phyloP scores from a whole-genome alignment of 1,284 basidiomycete species.

The Hemileia vastatrix region DNA sequence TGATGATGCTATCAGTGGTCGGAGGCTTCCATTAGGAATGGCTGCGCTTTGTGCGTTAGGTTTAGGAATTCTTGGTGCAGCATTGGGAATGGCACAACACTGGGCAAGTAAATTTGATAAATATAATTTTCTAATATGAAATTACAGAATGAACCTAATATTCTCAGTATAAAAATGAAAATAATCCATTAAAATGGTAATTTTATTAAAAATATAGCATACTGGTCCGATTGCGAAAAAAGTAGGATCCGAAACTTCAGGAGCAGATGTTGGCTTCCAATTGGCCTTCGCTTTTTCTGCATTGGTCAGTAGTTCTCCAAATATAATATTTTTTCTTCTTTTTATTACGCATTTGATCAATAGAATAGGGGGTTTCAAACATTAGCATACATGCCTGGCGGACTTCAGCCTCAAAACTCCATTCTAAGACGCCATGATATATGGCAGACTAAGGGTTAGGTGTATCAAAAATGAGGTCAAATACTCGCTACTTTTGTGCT shows the following conservation, averaged over 20 bases:
- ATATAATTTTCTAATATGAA: too few relatives aligned
- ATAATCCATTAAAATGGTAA: neutral
- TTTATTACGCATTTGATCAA: too few relatives aligned
- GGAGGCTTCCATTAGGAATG: neutral
- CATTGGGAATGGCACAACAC: neutral
- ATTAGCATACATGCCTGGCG: too few relatives aligned
- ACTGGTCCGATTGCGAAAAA: neutral
- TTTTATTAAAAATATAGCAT: neutral
- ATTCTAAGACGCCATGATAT: too few relatives aligned
- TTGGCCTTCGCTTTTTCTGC: neutral
- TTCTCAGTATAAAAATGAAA: too few relatives aligned
- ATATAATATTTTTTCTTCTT: too few relatives aligned
- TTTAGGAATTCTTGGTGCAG: neutral
- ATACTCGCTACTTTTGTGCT: too few relatives aligned
- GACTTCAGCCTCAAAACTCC: too few relatives aligned
- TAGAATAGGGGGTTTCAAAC: too few relatives aligned
- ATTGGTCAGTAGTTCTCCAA: neutral
- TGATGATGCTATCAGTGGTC: neutral
- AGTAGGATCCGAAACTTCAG: neutral
- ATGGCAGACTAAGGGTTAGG: too few relatives aligned
- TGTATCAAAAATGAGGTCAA: too few relatives aligned
- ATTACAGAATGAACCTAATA: too few relatives aligned
- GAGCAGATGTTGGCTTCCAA: neutral
- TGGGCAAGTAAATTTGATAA: neutral
- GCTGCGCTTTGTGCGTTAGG: neutral